These are phyloP conservation scores for Cyclotella baltica DNA, from an alignment of 108 stramenopile genomes.

Conservation along the genomic window DNA sequence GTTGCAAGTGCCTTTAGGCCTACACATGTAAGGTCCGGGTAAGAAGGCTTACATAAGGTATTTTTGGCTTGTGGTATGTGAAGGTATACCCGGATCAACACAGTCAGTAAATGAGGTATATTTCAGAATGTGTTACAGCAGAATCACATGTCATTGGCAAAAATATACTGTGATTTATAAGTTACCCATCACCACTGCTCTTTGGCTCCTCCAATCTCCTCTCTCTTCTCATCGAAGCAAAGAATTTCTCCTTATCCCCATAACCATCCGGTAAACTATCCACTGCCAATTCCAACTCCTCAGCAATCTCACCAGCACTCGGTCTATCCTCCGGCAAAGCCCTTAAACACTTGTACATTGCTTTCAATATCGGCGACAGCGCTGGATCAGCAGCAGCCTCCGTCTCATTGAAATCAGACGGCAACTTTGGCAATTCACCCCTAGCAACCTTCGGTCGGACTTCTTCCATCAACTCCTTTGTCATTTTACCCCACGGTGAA, in stretches of 20 bases:
- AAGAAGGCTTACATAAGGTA: no score
- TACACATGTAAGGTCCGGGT: no score
- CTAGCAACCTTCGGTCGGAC: conserved; percentile 61
- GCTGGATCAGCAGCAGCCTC: conserved; percentile 52
- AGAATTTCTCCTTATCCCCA: conserved; percentile 49
- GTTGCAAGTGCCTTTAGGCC: no score
- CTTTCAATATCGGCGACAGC: conserved; percentile 62
- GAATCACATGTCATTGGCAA: no score
- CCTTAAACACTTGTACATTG: conserved; percentile 75
- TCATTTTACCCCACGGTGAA: conserved; percentile 86
- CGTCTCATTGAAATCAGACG: conserved; percentile 49
- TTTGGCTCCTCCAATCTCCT: background rate
- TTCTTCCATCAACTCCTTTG: conserved; percentile 60
- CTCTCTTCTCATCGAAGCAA: conserved; percentile 2
- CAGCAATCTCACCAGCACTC: conserved; percentile 72
- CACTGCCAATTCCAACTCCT: conserved; percentile 39
- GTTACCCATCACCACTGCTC: background rate
- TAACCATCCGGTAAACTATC: conserved; percentile 53
- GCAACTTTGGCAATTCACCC: conserved; percentile 65
- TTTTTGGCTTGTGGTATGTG: no score
- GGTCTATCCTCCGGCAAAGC: conserved; percentile 69
- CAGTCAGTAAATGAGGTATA: no score
- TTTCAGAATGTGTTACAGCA: no score
- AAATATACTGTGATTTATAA: background rate
- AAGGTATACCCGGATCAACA: no score